A percentile compares a stretch with the other conserved stretches of the same genome.
phyloP scores from a whole-genome alignment of 768 basidiomycete species.

The Sarcomyxa edulis region DNA sequence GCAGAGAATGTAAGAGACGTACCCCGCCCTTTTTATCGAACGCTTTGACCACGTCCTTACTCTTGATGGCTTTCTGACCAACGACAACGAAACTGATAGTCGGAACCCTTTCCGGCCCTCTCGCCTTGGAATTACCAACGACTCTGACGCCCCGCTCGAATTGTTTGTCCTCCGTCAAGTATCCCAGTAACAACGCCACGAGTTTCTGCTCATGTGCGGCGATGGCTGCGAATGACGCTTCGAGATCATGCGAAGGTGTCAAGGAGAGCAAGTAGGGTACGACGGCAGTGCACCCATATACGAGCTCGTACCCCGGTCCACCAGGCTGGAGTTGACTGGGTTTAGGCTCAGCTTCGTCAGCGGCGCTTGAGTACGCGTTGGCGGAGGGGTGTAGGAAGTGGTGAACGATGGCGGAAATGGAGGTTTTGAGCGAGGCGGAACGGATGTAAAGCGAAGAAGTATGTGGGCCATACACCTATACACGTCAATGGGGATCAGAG shows the following conservation, averaged over 20 bases:
- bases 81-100: conserved; percentile 71
- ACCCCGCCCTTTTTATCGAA: conserved; percentile 66
- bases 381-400: conserved; percentile 55
- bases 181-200: conserved; percentile 47
- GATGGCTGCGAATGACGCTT: conserved; percentile 51
- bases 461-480: conserved; percentile 72
- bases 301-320: conserved; percentile 70
- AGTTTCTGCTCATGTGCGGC: conserved; percentile 57
- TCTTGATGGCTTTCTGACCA: conserved; percentile 49
- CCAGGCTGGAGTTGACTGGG: conserved; percentile 76
- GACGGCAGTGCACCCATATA: conserved; percentile 55
- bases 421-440: conserved; percentile 30
- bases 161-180: conserved; percentile 44
- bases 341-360: too few relatives aligned
- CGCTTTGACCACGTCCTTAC: conserved; percentile 54
- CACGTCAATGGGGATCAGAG: background rate
- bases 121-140: conserved; percentile 52
- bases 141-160: conserved; percentile 57
- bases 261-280: conserved; percentile 61
- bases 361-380: conserved; percentile 41
- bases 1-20: conserved; percentile 18
- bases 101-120: conserved; percentile 47
- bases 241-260: conserved; percentile 40
- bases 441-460: conserved; percentile 63
- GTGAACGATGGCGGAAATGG: conserved; percentile 59